Evolutionary conservation across 129 eudicot genomes (phyloP).

Genomic region (Artemisia tridentata): DNA sequence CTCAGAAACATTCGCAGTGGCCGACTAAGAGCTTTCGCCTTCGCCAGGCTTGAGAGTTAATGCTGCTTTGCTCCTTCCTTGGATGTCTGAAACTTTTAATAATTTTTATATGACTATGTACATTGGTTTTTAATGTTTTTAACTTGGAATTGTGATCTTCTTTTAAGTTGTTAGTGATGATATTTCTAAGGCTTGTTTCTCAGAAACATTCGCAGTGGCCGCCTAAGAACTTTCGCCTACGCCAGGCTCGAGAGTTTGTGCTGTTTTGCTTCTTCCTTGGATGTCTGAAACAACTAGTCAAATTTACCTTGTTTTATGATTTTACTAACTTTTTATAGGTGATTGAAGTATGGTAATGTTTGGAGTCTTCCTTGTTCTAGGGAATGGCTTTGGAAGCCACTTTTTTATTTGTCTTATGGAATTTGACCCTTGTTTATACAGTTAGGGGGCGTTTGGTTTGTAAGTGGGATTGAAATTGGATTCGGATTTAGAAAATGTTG

Average conservation of each 20-base stretch:
- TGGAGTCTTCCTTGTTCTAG: too few species aligned
- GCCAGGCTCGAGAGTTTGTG: slow-evolving; percentile 47
- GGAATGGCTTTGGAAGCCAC: too few species aligned
- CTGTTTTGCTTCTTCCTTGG: slow-evolving; percentile 39
- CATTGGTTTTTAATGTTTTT: background rate
- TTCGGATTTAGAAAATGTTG: too few species aligned
- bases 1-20: slow-evolving; percentile 46
- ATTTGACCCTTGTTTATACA: too few species aligned
- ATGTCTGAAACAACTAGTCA: slow-evolving; percentile 28
- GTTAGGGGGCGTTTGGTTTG: too few species aligned
- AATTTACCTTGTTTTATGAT: too few species aligned
- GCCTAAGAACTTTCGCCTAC: slow-evolving; percentile 39
- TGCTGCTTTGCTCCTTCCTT: slow-evolving; percentile 29
- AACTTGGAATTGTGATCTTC: too few species aligned
- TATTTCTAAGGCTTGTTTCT: slow-evolving; percentile 41
- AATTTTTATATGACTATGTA: background rate
- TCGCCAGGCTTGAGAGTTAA: slow-evolving; percentile 32
- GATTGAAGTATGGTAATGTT: too few species aligned
- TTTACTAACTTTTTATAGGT: too few species aligned
- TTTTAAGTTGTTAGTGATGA: slow-evolving; percentile 8
- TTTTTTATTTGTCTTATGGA: too few species aligned
- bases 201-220: slow-evolving; percentile 51
- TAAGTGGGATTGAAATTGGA: too few species aligned
- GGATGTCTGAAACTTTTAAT: slow-evolving; percentile 23
- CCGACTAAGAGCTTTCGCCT: slow-evolving; percentile 41